Conservation (phyloP, 495 filamentous ascomycete species). For the Chaetomidium leptoderma region DNA sequence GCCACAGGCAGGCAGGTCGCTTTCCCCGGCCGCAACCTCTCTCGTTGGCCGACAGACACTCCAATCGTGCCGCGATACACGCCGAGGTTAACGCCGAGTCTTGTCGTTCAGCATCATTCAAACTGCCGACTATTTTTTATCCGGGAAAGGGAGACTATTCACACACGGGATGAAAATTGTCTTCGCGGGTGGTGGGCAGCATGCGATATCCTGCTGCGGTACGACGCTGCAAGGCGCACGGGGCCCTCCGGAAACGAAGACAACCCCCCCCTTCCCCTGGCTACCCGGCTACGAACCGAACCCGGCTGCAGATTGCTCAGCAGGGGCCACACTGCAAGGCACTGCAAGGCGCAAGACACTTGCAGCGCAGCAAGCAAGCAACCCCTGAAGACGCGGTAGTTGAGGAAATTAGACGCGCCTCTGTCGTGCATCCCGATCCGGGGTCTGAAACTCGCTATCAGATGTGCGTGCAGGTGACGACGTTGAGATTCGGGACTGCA, state of each 20-base stretch:
- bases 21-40: neutral
- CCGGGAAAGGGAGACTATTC: neutral
- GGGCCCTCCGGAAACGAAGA: neutral
- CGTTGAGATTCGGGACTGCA: neutral
- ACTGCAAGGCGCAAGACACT: no score
- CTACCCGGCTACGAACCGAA: neutral
- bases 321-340: neutral
- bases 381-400: neutral
- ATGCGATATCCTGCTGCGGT: neutral
- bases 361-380: no score
- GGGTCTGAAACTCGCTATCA: slow-evolving; percentile 13
- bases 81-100: neutral
- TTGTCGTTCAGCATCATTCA: no score
- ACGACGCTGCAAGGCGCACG: slow-evolving; percentile 7
- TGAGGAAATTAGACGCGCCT: slow-evolving; percentile 1
- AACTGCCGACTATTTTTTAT: no score
- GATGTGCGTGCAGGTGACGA: neutral
- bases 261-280: neutral
- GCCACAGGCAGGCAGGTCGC: neutral
- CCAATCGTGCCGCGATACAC: slow-evolving; percentile 13
- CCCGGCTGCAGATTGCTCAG: neutral
- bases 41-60: neutral
- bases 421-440: neutral
- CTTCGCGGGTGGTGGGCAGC: neutral
- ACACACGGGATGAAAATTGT: neutral